Percentiles rank a stretch among this genome's conserved stretches.
Conservation (phyloP, 1,284 basidiomycete genomes). For the Rhodotorula sp. region DNA sequence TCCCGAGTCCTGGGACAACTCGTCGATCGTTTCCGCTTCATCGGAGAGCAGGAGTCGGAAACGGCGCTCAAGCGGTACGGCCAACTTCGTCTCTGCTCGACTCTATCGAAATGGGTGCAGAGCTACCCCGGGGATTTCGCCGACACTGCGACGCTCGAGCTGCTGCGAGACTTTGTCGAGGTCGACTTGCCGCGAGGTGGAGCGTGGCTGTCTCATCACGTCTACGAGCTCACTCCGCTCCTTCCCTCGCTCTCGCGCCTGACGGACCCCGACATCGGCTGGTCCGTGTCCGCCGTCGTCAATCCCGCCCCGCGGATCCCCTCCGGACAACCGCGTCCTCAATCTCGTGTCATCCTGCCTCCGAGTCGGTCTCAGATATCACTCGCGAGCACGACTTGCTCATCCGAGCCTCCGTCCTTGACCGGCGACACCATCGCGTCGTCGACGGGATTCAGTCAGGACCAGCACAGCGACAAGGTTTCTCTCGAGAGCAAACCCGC, state of each 20-base stretch:
- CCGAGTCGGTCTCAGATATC: background rate
- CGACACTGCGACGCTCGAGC: constrained; percentile 18
- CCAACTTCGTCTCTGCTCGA: constrained; percentile 45
- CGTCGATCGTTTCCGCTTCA: constrained; percentile 44
- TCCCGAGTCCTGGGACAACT: constrained; percentile 44
- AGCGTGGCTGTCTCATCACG: constrained; percentile 46
- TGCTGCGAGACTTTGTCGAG: constrained; percentile 40
- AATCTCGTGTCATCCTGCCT: too few relatives aligned
- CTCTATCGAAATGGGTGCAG: constrained; percentile 44
- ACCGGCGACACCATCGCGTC: background rate
- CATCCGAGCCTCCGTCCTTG: background rate
- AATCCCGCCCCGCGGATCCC: too few relatives aligned
- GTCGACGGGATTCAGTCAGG: background rate
- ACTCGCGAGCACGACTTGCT: background rate
- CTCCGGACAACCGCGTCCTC: background rate
- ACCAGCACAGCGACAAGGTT: too few relatives aligned
- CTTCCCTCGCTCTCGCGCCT: constrained; percentile 23
- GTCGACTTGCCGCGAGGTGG: constrained; percentile 28
- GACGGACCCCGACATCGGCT: constrained; percentile 42
- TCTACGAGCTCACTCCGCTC: constrained; percentile 43
- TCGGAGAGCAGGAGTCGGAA: constrained; percentile 37
- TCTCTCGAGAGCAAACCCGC: too few relatives aligned
- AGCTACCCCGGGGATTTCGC: constrained; percentile 46
- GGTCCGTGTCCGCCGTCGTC: constrained; percentile 41
- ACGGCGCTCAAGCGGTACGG: constrained; percentile 44